A percentile compares a stretch with the other conserved stretches of the same genome.
Evolutionary conservation across 2,329 filamentous ascomycete species (phyloP).

Genomic region (Paraphaeosphaeria minitans): DNA sequence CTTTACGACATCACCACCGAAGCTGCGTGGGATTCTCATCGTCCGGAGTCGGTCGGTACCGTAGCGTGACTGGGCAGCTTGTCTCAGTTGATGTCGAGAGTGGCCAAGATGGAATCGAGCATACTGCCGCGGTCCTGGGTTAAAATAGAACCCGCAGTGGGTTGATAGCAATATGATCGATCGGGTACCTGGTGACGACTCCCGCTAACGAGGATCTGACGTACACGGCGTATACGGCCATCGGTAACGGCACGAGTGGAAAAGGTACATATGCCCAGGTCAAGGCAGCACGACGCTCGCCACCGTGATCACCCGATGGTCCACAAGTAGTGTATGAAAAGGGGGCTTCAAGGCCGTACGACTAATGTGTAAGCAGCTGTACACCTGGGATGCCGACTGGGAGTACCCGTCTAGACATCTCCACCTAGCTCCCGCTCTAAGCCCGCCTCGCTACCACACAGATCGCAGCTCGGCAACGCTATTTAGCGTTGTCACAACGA

Average conservation of each 20-base stretch:
- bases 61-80: conserved; percentile 39
- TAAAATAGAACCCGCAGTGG: conserved; percentile 39
- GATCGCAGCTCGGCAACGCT: conserved; percentile 51
- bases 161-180: conserved; percentile 13
- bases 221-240: conserved; percentile 14
- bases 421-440: conserved; percentile 42
- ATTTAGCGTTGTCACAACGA: conserved; percentile 45
- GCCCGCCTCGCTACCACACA: conserved; percentile 43
- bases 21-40: conserved; percentile 48
- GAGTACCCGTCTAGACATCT: conserved; percentile 53
- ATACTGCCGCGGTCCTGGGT: conserved; percentile 33
- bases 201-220: conserved; percentile 33
- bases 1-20: conserved; percentile 49
- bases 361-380: conserved; percentile 45
- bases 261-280: not conserved
- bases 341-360: conserved; percentile 35
- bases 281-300: conserved; percentile 19
- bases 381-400: conserved; percentile 49
- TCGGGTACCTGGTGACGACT: conserved; percentile 37
- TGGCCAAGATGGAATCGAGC: conserved; percentile 38
- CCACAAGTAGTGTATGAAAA: conserved; percentile 27
- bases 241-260: not conserved
- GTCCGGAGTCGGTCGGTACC: conserved; percentile 24
- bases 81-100: conserved; percentile 49
- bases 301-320: conserved; percentile 47